phyloP scores from a whole-genome alignment of 2,329 filamentous ascomycete genomes.

The Sporothrix inflata region DNA sequence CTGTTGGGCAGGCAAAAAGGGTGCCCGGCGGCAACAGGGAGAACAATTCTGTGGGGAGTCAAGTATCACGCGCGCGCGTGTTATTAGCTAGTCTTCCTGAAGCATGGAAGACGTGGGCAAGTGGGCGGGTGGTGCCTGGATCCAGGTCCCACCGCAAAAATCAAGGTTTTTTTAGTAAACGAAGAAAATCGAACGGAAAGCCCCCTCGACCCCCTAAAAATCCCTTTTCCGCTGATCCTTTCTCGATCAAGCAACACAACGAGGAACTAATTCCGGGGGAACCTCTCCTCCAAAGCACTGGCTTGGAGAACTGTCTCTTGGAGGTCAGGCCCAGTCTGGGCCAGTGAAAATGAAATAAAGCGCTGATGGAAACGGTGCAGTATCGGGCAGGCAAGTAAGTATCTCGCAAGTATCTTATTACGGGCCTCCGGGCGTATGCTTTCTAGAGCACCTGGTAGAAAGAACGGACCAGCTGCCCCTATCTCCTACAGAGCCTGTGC shows the following conservation, averaged over 20 bases:
- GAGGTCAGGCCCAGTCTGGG: not conserved
- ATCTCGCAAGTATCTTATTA: not conserved
- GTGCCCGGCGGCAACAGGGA: not conserved
- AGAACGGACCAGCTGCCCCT: slow-evolving; percentile 2
- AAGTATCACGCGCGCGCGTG: not conserved
- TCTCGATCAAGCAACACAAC: not conserved
- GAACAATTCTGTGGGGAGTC: not conserved
- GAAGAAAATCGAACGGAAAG: not conserved
- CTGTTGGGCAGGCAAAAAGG: not conserved
- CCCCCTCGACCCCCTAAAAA: not conserved
- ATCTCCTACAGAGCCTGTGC: not conserved
- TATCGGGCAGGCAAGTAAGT: not conserved
- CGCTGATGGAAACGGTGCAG: not conserved
- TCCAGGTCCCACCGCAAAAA: not conserved
- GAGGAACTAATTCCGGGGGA: not conserved
- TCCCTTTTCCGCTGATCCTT: not conserved
- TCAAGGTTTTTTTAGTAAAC: not conserved
- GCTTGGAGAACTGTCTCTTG: not conserved
- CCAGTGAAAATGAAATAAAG: not conserved
- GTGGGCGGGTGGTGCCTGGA: not conserved
- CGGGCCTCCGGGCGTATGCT: not conserved
- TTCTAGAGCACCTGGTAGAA: not conserved
- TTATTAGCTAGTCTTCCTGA: not conserved
- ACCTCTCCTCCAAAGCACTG: not conserved
- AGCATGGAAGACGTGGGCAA: not conserved